Evolutionary conservation across 2,329 filamentous ascomycete species (phyloP).

Genomic region (Trichoderma oligosporum): DNA sequence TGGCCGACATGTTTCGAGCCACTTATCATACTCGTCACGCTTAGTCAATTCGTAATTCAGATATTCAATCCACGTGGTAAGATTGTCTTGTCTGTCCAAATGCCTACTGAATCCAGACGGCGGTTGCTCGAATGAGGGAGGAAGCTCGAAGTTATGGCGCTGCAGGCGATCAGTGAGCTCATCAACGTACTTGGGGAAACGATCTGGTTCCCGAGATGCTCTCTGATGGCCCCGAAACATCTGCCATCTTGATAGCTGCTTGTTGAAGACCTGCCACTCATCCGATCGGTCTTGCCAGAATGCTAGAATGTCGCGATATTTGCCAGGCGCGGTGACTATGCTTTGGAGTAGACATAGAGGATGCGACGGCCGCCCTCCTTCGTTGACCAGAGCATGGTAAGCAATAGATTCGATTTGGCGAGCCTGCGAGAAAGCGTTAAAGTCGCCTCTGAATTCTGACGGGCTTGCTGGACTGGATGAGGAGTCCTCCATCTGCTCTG

Average conservation of each 20-base stretch:
- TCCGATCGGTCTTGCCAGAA: constrained; percentile 16
- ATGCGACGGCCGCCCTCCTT: constrained; percentile 18
- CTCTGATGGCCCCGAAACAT: constrained; percentile 14
- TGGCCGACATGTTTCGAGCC: constrained; percentile 9
- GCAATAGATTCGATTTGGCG: background rate
- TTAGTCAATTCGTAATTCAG: constrained; percentile 14
- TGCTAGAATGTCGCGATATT: constrained; percentile 15
- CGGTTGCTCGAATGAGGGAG: background rate
- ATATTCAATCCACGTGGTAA: constrained; percentile 18
- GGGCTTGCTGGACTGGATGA: background rate
- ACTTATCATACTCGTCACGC: constrained; percentile 16
- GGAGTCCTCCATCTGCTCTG: background rate
- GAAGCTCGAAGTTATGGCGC: constrained; percentile 12
- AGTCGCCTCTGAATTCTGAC: background rate
- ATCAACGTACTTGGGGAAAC: constrained; percentile 3
- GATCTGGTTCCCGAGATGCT: background rate
- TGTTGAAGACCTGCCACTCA: constrained; percentile 17
- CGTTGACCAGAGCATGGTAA: constrained; percentile 14
- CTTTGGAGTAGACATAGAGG: constrained; percentile 7
- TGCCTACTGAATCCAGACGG: constrained; percentile 4
- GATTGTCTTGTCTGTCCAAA: constrained; percentile 5
- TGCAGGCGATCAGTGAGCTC: constrained; percentile 8
- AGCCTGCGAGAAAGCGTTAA: background rate
- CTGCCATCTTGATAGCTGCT: constrained; percentile 15
- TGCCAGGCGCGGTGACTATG: background rate